These are phyloP conservation scores for Zalaria sp. DNA, from an alignment of 2,329 filamentous ascomycete genomes.

Conservation along the genomic window DNA sequence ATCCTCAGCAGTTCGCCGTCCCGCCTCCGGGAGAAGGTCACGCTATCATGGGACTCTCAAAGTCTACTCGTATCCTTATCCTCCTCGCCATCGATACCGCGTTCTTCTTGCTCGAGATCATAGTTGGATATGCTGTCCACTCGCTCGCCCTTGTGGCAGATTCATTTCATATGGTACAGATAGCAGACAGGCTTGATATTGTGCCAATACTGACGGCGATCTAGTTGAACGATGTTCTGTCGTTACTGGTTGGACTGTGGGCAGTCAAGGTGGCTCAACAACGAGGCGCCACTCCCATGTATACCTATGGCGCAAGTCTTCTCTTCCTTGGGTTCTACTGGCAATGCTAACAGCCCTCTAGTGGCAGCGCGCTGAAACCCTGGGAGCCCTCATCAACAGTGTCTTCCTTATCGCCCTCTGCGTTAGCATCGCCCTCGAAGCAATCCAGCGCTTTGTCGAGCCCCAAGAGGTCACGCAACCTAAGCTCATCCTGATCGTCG, in stretches of 20 bases:
- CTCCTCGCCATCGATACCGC: constrained; percentile 79
- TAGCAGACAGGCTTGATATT: neutral
- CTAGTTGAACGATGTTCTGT: constrained; percentile 92
- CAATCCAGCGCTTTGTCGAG: constrained; percentile 80
- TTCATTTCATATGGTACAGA: constrained; percentile 86
- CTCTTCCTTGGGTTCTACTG: neutral
- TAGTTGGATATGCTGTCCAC: constrained; percentile 71
- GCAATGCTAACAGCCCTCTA: constrained; percentile 22
- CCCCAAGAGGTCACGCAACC: constrained; percentile 79
- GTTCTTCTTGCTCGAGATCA: constrained; percentile 85
- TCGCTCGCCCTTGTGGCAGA: constrained; percentile 91
- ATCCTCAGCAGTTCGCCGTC: too few species aligned
- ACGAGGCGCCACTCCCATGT: constrained; percentile 69
- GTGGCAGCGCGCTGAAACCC: constrained; percentile 95
- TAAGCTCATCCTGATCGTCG: constrained; percentile 77
- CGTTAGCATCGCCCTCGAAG: constrained; percentile 91
- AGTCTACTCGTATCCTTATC: constrained; percentile 80
- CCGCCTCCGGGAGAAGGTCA: too few species aligned
- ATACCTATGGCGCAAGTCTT: constrained; percentile 73
- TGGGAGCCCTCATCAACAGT: constrained; percentile 92
- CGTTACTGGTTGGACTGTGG: constrained; percentile 83
- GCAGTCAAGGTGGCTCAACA: constrained; percentile 80
- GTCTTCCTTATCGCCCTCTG: constrained; percentile 95
- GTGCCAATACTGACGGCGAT: neutral
- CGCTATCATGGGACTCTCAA: constrained; percentile 69